These are phyloP conservation scores for Arthrobotrys megalospora DNA, from an alignment of 2,329 filamentous ascomycete species.

Conservation along the genomic window DNA sequence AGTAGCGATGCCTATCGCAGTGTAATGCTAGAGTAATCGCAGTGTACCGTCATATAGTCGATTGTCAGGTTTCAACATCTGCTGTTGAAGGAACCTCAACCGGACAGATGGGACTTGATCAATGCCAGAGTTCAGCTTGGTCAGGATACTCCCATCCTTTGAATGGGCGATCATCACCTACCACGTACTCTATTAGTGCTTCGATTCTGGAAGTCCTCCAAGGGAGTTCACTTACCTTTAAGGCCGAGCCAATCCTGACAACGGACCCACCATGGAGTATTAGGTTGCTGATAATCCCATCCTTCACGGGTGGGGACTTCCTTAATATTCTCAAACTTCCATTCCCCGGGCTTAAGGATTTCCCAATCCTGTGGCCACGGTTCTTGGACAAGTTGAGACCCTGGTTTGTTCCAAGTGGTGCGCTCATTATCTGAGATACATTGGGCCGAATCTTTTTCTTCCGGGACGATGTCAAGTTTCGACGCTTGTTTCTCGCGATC, in stretches of 20 bases:
- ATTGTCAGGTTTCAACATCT: not conserved
- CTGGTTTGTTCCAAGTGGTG: conserved; percentile 52
- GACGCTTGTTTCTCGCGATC: conserved; percentile 23
- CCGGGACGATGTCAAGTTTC: conserved; percentile 26
- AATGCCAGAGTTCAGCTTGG: not conserved
- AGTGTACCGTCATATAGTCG: not conserved
- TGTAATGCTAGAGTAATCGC: not conserved
- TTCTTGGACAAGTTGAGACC: conserved; percentile 25
- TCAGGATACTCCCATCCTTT: conserved; percentile 54
- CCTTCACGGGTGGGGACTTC: conserved; percentile 48
- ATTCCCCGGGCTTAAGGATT: conserved; percentile 19
- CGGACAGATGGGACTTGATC: not conserved
- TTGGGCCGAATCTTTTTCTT: conserved; percentile 44
- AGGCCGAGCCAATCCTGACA: conserved; percentile 39
- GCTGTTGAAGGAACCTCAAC: not conserved
- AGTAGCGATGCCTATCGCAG: not conserved
- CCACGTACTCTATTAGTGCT: not conserved
- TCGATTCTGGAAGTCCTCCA: not conserved
- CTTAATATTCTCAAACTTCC: conserved; percentile 43
- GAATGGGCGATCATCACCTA: conserved; percentile 36
- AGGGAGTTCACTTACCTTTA: conserved; percentile 25
- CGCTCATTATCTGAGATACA: conserved; percentile 40
- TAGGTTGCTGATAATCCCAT: conserved; percentile 41
- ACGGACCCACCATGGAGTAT: conserved; percentile 46
- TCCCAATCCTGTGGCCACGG: conserved; percentile 53